Base-by-base conservation (phyloP, 2,329 filamentous ascomycete species). In the Sporothrix euskadiensis region DNA sequence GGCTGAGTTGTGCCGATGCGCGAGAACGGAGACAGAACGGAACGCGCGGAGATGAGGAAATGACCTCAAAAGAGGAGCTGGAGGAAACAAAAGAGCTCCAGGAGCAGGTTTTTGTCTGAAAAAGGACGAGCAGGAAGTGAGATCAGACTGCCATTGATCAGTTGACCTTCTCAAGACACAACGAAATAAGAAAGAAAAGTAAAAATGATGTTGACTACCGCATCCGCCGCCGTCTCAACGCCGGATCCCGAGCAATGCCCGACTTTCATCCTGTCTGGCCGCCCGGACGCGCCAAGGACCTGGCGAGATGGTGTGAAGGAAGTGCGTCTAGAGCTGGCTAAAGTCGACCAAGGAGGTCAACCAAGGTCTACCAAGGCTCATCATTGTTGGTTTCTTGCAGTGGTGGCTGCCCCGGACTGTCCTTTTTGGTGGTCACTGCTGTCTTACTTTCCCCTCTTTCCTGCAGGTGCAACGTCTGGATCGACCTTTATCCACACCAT, bases 191-290 rank as follows among this genome's bases (percentile, higher is more conserved):
- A 35, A 35, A 35, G 35, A 3, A 8, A 35, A 5, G 35, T 35
- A 14, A 35, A 14, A 59, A 30, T 7, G 56, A 16, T 30, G 35
- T 3, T 19, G 22, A 12, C 52, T 12, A 56, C 52, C 22, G 9
- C 52, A 56, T 22, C 12, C 61, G 22, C 26, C 19, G 39, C 35
- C 32, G 12, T 66, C 12, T 4, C 39, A 66, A 66, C 61, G n/a
- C 63, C 63, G 63, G 63, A 68, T 47, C 4, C 63, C 63, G 63
- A 68, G 41, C 44, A 22, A 68, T 49, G 63, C 39, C 63, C 63
- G 63, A 68, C 41, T 32, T 68, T 68, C 41, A 32, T n/a, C 63
- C 63, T 52, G 63, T 65, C 61, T 39, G 35, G 57, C 32, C 57
- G 57, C 57, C 57, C 57, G 57, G 57, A 63, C 32, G 57, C 32